Conservation (phyloP, 306 rosid species). For the Casuarina cunninghamiana region DNA sequence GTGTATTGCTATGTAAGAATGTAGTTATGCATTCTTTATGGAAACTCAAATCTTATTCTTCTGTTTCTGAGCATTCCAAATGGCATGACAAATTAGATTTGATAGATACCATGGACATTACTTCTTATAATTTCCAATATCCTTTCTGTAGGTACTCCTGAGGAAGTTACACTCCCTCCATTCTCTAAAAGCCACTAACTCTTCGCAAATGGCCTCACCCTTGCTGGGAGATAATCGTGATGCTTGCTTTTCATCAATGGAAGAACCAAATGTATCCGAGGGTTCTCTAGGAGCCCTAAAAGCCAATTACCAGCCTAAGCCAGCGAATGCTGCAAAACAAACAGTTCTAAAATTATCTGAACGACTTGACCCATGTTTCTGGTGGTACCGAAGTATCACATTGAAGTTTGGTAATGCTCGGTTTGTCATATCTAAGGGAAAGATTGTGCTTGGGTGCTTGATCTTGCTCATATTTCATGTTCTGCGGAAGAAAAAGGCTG, state of each 20-base stretch:
- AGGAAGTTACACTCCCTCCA: constrained; percentile 62
- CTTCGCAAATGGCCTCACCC: constrained; percentile 38
- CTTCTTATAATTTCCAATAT: constrained; percentile 18
- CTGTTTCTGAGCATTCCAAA: background rate
- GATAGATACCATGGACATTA: background rate
- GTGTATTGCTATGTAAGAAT: background rate
- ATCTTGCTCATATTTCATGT: constrained; percentile 51
- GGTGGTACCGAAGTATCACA: constrained; percentile 64
- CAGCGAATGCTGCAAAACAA: constrained; percentile 32
- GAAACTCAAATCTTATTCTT: background rate
- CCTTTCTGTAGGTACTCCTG: constrained; percentile 48
- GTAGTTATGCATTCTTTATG: background rate
- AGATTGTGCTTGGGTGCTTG: constrained; percentile 58
- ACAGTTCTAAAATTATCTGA: constrained; percentile 48
- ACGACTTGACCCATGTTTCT: constrained; percentile 55
- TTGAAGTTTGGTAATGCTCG: constrained; percentile 61
- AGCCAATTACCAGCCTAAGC: constrained; percentile 26
- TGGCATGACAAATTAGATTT: background rate
- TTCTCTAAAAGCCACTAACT: constrained; percentile 48
- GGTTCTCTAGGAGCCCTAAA: constrained; percentile 32
- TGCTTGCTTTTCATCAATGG: constrained; percentile 28
- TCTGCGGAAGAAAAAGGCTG: constrained; percentile 54
- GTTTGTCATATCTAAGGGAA: constrained; percentile 60
- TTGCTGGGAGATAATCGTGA: constrained; percentile 30
- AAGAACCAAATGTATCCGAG: constrained; percentile 28